Conservation (phyloP, 169 alveolate genomes). For the Neospora caninum region DNA sequence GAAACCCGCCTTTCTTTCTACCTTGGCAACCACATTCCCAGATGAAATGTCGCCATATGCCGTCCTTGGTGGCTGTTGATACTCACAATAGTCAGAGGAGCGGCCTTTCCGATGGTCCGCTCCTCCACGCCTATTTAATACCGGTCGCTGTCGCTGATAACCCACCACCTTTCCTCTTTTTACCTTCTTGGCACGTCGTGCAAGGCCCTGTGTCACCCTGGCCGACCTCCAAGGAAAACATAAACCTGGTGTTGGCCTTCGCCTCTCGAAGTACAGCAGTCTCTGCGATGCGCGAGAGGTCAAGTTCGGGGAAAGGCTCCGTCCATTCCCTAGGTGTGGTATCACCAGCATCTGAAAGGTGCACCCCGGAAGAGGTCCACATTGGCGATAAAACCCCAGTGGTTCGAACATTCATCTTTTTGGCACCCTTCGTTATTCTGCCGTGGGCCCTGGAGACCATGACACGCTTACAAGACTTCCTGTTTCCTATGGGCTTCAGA, state of each 20-base stretch:
- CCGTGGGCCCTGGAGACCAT: neutral
- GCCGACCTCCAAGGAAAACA: neutral
- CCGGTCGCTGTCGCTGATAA: too few relatives aligned
- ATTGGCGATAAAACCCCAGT: neutral
- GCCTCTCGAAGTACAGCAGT: neutral
- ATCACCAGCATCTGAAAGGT: neutral
- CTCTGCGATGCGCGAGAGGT: neutral
- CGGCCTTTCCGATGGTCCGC: too few relatives aligned
- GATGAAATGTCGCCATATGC: too few relatives aligned
- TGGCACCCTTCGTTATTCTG: neutral
- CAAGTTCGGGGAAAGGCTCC: neutral
- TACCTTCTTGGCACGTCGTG: neutral
- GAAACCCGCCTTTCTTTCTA: too few relatives aligned
- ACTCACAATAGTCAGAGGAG: too few relatives aligned
- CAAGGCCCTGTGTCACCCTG: neutral
- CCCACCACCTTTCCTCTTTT: too few relatives aligned
- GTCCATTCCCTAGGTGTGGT: neutral
- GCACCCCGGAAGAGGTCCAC: neutral
- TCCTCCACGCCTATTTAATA: too few relatives aligned
- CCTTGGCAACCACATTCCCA: too few relatives aligned
- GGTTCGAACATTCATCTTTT: neutral
- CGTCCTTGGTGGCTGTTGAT: too few relatives aligned
- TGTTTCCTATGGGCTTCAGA: neutral
- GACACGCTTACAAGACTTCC: neutral
- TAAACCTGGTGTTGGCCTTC: neutral